A percentile compares a stretch with the other conserved stretches of the same genome.
phyloP scores from a whole-genome alignment of 352 stramenopile species.

The Phytophthora europaea region DNA sequence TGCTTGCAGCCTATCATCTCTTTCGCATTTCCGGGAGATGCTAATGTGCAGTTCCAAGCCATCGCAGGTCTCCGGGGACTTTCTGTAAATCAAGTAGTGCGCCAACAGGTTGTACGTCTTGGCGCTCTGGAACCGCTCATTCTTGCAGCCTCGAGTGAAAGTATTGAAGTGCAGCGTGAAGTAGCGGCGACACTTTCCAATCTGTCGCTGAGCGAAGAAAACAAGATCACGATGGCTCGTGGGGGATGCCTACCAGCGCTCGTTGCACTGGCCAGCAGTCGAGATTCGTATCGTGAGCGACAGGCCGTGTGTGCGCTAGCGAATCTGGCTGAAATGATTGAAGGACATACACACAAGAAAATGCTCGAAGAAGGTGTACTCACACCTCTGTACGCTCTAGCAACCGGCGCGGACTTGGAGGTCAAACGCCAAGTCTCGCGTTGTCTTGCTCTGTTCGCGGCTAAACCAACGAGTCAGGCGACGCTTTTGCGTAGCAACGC shows the following conservation, averaged over 20 bases:
- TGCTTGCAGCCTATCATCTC: conserved; percentile 95
- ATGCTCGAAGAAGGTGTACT: conserved; percentile 95
- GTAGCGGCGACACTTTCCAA: conserved; percentile 96
- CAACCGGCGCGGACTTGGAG: conserved; percentile 80
- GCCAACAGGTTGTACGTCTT: conserved; percentile 92
- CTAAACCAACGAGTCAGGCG: conserved; percentile 92
- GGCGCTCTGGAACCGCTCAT: conserved; percentile 96
- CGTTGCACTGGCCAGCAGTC: conserved; percentile 87
- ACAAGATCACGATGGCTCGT: conserved; percentile 96
- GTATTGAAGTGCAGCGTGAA: conserved; percentile 96
- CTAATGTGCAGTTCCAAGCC: conserved; percentile 98
- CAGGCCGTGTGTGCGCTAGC: conserved; percentile 94
- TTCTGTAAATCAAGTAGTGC: conserved; percentile 91
- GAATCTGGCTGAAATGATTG: conserved; percentile 97
- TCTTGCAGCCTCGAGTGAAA: conserved; percentile 89
- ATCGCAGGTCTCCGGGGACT: conserved; percentile 95
- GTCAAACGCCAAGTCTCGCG: conserved; percentile 94
- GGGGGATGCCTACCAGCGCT: conserved; percentile 94
- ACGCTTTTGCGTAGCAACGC: conserved; percentile 90
- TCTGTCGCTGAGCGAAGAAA: conserved; percentile 95
- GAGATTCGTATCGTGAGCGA: conserved; percentile 93
- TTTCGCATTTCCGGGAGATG: conserved; percentile 94
- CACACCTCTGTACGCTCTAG: conserved; percentile 91
- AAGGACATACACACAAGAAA: conserved; percentile 95
- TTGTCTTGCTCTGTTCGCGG: conserved; percentile 94